Conservation (phyloP, 106 monocot genomes). For the Allium cepa region DNA sequence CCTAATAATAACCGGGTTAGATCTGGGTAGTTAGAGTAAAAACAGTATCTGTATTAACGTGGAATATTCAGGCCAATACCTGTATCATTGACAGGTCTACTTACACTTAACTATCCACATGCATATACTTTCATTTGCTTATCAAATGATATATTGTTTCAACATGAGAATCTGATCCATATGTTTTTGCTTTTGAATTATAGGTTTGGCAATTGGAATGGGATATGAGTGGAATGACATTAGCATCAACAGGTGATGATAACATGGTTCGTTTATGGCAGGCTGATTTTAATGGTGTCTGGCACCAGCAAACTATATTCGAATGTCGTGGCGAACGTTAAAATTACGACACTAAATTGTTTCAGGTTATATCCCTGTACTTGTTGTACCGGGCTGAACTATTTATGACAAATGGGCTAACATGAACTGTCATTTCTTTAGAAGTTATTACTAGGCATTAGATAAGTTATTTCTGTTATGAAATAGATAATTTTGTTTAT, state of each 20-base stretch:
- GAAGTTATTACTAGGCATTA: too few species aligned
- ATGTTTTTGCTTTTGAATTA: background rate
- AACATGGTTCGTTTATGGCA: conserved; percentile 88
- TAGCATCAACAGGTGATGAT: conserved; percentile 83
- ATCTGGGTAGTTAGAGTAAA: too few species aligned
- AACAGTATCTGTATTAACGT: background rate
- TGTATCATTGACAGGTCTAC: background rate
- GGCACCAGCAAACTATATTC: conserved; percentile 81
- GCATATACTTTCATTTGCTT: background rate
- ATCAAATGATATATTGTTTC: background rate
- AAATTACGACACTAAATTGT: too few species aligned
- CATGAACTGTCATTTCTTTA: too few species aligned
- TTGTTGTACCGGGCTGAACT: too few species aligned
- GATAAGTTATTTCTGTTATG: too few species aligned
- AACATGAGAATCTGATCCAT: background rate
- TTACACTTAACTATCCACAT: background rate
- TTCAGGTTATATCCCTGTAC: too few species aligned
- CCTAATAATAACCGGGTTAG: too few species aligned
- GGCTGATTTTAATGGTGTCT: conserved; percentile 81
- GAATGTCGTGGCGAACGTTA: conserved; percentile 37
- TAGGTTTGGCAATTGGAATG: conserved; percentile 73
- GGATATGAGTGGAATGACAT: conserved; percentile 94
- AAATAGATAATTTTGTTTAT: too few species aligned
- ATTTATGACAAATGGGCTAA: too few species aligned
- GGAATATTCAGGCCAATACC: background rate